Percentiles rank a stretch among this genome's conserved stretches.
These are phyloP conservation scores for Vickermania spadyakhi DNA, from an alignment of 208 protist species.

Conservation along the genomic window DNA sequence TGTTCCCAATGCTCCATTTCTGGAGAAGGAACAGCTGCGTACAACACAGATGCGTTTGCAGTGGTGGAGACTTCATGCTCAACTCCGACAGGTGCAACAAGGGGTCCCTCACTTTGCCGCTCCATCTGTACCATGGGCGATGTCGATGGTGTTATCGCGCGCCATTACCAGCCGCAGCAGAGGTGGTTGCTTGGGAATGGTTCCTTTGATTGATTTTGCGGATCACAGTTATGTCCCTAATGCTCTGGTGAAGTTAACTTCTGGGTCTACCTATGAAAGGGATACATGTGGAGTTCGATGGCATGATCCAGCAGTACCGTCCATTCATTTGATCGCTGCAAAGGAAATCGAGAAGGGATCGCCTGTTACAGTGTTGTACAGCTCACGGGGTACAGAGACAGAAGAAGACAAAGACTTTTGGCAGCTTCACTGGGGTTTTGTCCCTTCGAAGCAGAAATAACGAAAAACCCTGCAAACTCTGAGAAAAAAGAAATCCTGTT, in stretches of 20 bases:
- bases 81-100: constrained; percentile 66
- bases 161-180: constrained; percentile 30
- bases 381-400: constrained; percentile 21
- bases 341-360: constrained; percentile 32
- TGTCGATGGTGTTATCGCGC: constrained; percentile 71
- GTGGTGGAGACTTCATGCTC: constrained; percentile 41
- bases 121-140: constrained; percentile 58
- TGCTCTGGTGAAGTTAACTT: constrained; percentile 7
- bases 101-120: constrained; percentile 73
- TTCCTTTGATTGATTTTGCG: constrained; percentile 81
- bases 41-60: constrained; percentile 40
- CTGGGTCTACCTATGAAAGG: not conserved
- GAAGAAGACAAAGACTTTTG: constrained; percentile 65
- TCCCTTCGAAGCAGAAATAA: constrained; percentile 21
- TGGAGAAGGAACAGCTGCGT: constrained; percentile 29
- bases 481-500: too few relatives aligned
- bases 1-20: constrained; percentile 65
- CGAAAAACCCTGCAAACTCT: too few relatives aligned
- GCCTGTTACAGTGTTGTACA: constrained; percentile 48
- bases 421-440: constrained; percentile 69
- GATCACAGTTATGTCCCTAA: constrained; percentile 58
- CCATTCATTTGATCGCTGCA: constrained; percentile 45
- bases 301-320: constrained; percentile 22
- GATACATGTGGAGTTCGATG: constrained; percentile 17
- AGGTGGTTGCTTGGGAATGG: constrained; percentile 49